Base-by-base conservation (phyloP, 2,329 filamentous ascomycete genomes). In the Teratosphaeria pseudoeucalypti region DNA sequence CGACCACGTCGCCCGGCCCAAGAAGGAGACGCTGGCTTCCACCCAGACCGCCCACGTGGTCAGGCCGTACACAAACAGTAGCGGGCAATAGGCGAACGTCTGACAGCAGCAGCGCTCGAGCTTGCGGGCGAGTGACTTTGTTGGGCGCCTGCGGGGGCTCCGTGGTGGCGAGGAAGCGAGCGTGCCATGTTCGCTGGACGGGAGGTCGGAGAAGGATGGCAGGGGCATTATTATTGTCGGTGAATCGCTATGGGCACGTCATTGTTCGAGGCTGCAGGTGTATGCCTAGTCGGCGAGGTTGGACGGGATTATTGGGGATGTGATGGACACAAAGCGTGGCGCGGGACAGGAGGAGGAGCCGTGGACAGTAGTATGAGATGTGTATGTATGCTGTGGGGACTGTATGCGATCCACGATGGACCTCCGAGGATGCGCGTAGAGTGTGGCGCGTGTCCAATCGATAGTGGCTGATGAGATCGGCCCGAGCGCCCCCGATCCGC, bases 31-130 rank as follows among this genome's bases (percentile, higher is more conserved):
- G 59, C 80, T 85, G 55, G 88, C 81, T 67, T 92, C 82, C 9
- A 96, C 91, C 81, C 88, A 96, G n/a, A 88, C 83, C 2, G 90
- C 92, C 94, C 94, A 99, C 11, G 88, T 88, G n/a, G 90, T 92
- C 65, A 96, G 75, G 59, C 87, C 82, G 70, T 96, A 96, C 60
- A 97, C 89, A 71, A 97, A 96, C 32, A 79, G 78, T 19, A 97
- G 80, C n/a, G 92, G 92, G 66, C 95, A 89, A 74, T 91, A 96
- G 29, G 85, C 89, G 57, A 88, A 81, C 62, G 85, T 83, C 52
- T 81, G 78, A 77, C 92, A 97, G 79, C 91, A 96, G 70, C 84
- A 86, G 56, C 91, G 87, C 80, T 96, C 92, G 68, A 89, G 79
- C 72, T 81, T 84, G 64, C 88, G 81, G 55, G 84, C 86, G 79